These are phyloP conservation scores for Botrytis paeoniae DNA, from an alignment of 2,329 filamentous ascomycete genomes.

Conservation along the genomic window DNA sequence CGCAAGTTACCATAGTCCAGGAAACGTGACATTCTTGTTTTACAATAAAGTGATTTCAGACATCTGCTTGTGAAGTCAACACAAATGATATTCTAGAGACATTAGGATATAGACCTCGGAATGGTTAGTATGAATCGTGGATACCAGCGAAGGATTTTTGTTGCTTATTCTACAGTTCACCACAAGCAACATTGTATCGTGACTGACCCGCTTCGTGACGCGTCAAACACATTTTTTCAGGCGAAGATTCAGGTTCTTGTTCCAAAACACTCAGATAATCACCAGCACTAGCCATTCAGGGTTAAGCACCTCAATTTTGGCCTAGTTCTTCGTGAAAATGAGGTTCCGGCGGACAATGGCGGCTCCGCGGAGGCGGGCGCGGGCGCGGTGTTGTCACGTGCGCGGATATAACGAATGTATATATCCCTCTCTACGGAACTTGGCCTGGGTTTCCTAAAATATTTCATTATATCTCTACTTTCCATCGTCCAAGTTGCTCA, in stretches of 20 bases:
- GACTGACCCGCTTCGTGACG: not conserved
- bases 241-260: too few relatives aligned
- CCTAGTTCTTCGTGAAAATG: not conserved
- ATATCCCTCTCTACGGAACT: not conserved
- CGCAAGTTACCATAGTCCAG: not conserved
- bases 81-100: not conserved
- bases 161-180: not conserved
- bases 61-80: not conserved
- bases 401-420: not conserved
- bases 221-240: not conserved
- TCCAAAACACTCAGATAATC: too few relatives aligned
- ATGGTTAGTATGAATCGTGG: not conserved
- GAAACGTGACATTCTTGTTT: not conserved
- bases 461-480: not conserved
- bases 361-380: not conserved
- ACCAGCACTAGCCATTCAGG: not conserved
- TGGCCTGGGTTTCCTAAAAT: not conserved
- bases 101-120: not conserved
- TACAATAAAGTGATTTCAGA: not conserved
- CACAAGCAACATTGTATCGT: not conserved
- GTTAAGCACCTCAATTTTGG: not conserved
- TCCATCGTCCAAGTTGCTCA: rapidly evolving
- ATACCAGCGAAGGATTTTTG: not conserved
- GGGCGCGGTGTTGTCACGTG: not conserved
- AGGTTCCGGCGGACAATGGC: not conserved